These are phyloP conservation scores for Nematocida major DNA, from an alignment of 371 early-diverging fungal species.

Conservation along the genomic window DNA sequence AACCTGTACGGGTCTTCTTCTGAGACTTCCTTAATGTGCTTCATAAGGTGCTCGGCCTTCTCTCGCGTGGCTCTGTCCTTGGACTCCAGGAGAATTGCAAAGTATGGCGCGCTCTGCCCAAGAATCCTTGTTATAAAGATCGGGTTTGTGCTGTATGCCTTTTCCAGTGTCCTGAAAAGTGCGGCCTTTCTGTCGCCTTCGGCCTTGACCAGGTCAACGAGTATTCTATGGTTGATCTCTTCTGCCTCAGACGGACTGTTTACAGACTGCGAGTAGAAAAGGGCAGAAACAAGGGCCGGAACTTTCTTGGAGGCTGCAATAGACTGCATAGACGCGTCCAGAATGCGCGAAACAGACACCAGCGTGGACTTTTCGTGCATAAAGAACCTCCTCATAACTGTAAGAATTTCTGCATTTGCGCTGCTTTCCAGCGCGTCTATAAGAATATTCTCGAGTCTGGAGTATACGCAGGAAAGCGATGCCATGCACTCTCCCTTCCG, in stretches of 20 bases:
- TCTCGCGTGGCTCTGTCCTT: not conserved
- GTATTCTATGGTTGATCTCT: constrained; percentile 20
- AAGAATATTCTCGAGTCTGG: constrained; percentile 11
- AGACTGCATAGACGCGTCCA: not conserved
- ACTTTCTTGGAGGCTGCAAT: not conserved
- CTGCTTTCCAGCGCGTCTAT: not conserved
- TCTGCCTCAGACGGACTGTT: constrained; percentile 43
- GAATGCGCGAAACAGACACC: not conserved
- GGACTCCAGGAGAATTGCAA: constrained; percentile 34
- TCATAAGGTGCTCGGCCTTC: constrained; percentile 39
- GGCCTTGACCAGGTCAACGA: not conserved
- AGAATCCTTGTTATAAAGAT: constrained; percentile 19
- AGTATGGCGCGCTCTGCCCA: constrained; percentile 51
- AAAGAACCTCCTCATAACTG: constrained; percentile 16
- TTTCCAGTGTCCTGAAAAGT: constrained; percentile 18
- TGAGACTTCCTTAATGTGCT: not conserved
- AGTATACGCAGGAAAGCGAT: constrained; percentile 10
- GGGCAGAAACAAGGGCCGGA: constrained; percentile 6
- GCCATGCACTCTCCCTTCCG: not conserved
- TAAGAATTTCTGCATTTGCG: not conserved
- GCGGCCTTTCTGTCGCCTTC: not conserved
- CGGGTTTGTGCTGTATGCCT: constrained; percentile 16
- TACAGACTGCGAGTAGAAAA: constrained; percentile 19
- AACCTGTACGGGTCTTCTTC: constrained; percentile 40
- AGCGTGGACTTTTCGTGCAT: constrained; percentile 5